Evolutionary conservation across 2,329 filamentous ascomycete species (phyloP), one percentile per base, ranked within the genome.

Genomic region (Calonectria montana): DNA sequence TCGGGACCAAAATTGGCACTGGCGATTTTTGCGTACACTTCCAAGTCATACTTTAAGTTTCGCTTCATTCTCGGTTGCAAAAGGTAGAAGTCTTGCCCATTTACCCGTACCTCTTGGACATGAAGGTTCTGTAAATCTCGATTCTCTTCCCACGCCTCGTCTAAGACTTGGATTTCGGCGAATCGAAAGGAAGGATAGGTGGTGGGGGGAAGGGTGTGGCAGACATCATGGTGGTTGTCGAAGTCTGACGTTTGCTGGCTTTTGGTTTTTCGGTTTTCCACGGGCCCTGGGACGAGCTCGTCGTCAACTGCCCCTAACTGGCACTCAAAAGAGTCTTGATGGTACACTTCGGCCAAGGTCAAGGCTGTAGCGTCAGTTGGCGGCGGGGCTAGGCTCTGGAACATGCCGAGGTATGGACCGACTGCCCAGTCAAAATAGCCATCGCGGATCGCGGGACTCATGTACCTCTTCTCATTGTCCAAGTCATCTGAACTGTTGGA

Each of bases 291-390:
- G n/a, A 67, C 53, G 4, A 67, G 41, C 4, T 61, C 9, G 47
- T 67, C 65, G 16, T 67, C 41, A 21, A 48, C n/a, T 18, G 48
- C 39, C n/a, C n/a, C 15, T 18, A 67, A 25, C 21, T 31, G 27
- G 55, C 53, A 48, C 29, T 59, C 37, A 23, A 39, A 67, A 10
- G 50, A 41, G 18, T 67, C 65, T 15, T 21, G 23, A 16, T 59
- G 50, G 29, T 45, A 67, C 3, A 67, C 9, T 7, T 67, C n/a
- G 5, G 39, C 65, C 65, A 67, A n/a, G 27, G 65, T 67, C 41
- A 67, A 43, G 27, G 18, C 6, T 8, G 53, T 35, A 23, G 29
- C 25, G 16, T 61, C n/a, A 2, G 39, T 31, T 15, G 41, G 65
- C 3, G 41, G 39, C 16, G 65, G 65, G 6, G 65, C 50, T 13